Percentiles rank a stretch among this genome's conserved stretches.
Conservation (phyloP, 208 protist genomes). For the Endotrypanum monterogeii region DNA sequence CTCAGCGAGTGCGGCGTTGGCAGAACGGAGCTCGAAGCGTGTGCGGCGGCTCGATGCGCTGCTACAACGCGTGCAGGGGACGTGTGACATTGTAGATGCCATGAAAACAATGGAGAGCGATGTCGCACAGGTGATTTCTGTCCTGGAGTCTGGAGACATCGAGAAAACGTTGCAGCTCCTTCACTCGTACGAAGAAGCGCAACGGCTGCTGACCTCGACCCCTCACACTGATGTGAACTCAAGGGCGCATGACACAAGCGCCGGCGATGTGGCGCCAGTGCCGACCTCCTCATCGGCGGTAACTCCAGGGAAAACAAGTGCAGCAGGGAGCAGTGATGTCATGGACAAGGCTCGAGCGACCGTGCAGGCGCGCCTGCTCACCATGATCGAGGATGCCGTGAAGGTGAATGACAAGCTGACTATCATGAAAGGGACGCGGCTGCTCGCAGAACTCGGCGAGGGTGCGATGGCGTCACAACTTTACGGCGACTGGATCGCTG, state of each 20-base stretch:
- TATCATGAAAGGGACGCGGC: slow-evolving; percentile 53
- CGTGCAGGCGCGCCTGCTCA: slow-evolving; percentile 35
- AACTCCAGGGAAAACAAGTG: background rate
- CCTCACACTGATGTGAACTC: slow-evolving; percentile 8
- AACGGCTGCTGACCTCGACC: slow-evolving; percentile 28
- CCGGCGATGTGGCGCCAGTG: background rate
- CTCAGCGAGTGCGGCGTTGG: slow-evolving; percentile 46
- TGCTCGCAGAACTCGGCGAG: slow-evolving; percentile 58
- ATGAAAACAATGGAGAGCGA: slow-evolving; percentile 51
- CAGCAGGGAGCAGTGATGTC: slow-evolving; percentile 18
- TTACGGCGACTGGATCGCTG: slow-evolving; percentile 74
- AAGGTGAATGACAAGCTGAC: slow-evolving; percentile 70
- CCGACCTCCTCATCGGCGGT: background rate
- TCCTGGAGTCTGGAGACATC: slow-evolving; percentile 47
- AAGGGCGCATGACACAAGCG: background rate
- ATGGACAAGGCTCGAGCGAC: slow-evolving; percentile 27
- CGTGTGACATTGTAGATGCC: slow-evolving; percentile 50
- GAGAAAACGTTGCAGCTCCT: slow-evolving; percentile 58
- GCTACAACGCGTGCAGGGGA: slow-evolving; percentile 55
- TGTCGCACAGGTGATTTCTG: slow-evolving; percentile 30
- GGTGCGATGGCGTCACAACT: slow-evolving; percentile 34
- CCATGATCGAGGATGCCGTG: slow-evolving; percentile 37
- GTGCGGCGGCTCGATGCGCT: slow-evolving; percentile 55
- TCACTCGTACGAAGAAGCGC: slow-evolving; percentile 64
- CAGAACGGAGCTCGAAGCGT: slow-evolving; percentile 50